Conservation (phyloP, 2,329 filamentous ascomycete species). For the Fusarium compactum region DNA sequence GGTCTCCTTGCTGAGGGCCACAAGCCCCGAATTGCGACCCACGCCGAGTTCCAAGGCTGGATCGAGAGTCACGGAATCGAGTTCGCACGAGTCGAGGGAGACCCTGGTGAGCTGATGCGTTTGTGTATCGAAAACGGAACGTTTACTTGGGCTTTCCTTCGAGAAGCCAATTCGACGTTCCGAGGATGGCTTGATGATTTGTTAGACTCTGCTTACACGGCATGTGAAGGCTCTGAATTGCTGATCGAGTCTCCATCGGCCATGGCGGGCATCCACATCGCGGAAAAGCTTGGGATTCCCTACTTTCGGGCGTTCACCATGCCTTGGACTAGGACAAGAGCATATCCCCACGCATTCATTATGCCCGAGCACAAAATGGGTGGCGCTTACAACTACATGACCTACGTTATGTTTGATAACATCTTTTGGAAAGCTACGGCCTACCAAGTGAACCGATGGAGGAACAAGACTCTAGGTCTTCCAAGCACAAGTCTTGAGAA, state of each 20-base stretch:
- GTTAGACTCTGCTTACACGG: conserved; percentile 81
- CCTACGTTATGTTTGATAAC: conserved; percentile 95
- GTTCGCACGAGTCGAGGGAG: conserved; percentile 87
- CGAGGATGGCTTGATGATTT: conserved; percentile 95
- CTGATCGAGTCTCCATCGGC: conserved; percentile 95
- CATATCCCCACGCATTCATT: conserved; percentile 96
- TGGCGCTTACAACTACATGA: conserved; percentile 93
- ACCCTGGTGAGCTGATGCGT: conserved; percentile 93
- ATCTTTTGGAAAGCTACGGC: conserved; percentile 97
- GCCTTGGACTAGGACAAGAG: conserved; percentile 96
- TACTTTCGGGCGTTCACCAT: conserved; percentile 99
- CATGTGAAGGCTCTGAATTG: conserved; percentile 88
- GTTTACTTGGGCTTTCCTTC: conserved; percentile 92
- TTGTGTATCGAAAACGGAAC: conserved; percentile 98
- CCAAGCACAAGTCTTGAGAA: conserved; percentile 87
- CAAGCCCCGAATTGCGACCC: conserved; percentile 87
- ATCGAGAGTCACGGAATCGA: conserved; percentile 93
- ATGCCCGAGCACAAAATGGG: conserved; percentile 95
- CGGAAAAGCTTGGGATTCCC: conserved; percentile 89
- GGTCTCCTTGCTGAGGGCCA: conserved; percentile 90
- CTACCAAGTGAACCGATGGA: conserved; percentile 92
- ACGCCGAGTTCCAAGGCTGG: conserved; percentile 90
- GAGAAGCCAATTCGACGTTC: conserved; percentile 87
- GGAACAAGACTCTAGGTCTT: conserved; percentile 81
- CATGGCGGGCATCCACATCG: conserved; percentile 98